A percentile compares a stretch with the other conserved stretches of the same genome.
Conservation (phyloP, 2,329 filamentous ascomycete genomes). For the Penicillium sp. region DNA sequence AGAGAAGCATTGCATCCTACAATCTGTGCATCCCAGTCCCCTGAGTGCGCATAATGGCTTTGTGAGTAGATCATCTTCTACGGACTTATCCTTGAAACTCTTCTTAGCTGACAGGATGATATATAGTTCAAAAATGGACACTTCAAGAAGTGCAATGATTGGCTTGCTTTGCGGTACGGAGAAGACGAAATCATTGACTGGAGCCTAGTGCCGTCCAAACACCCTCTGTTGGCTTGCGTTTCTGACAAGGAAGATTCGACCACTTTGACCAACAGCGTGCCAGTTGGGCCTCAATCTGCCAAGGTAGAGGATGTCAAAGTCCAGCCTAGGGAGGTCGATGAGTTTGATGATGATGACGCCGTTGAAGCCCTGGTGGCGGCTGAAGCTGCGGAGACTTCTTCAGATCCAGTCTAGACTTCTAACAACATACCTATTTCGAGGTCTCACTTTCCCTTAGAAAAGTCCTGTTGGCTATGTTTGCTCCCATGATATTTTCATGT, state of each 20-base stretch:
- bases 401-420: neutral
- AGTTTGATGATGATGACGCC: conserved; percentile 46
- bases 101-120: neutral
- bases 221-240: conserved; percentile 8
- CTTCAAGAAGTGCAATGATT: conserved; percentile 55
- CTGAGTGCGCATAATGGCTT: conserved; percentile 80
- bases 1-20: conserved; percentile 75
- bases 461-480: neutral
- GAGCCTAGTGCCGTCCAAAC: conserved; percentile 55
- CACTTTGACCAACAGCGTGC: conserved; percentile 9
- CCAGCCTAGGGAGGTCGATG: conserved; percentile 29
- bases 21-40: conserved; percentile 90
- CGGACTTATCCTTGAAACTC: neutral
- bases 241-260: conserved; percentile 27
- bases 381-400: conserved; percentile 13
- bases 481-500: neutral
- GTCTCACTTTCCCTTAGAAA: neutral
- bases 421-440: neutral
- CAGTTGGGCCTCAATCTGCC: neutral
- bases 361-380: conserved; percentile 41
- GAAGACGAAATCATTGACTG: conserved; percentile 80
- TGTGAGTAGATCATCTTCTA: conserved; percentile 45
- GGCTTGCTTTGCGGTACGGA: conserved; percentile 77
- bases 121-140: conserved; percentile 45
- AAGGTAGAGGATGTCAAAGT: conserved; percentile 12